A percentile compares a stretch with the other conserved stretches of the same genome.
These are phyloP conservation scores for Russula brevipes DNA, from an alignment of 768 basidiomycete genomes.

Conservation along the genomic window DNA sequence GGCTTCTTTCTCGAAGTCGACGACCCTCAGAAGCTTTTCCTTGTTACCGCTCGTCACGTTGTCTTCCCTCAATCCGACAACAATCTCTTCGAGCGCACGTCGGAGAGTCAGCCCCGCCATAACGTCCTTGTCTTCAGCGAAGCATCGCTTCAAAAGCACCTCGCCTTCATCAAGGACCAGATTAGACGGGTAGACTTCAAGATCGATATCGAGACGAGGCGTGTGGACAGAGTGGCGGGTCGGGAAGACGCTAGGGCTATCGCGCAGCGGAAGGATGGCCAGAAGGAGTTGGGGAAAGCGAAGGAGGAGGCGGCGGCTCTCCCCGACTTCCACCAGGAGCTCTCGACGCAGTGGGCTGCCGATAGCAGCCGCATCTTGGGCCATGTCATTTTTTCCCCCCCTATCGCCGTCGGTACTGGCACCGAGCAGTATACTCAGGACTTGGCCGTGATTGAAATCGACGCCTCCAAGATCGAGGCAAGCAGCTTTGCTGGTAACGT, in stretches of 20 bases:
- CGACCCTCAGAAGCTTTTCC: constrained; percentile 29
- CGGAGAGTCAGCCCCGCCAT: constrained; percentile 25
- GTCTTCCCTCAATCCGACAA: constrained; percentile 30
- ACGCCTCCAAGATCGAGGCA: neutral
- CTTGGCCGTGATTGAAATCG: neutral
- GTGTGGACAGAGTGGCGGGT: neutral
- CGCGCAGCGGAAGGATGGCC: neutral
- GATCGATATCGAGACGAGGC: neutral
- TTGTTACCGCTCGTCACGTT: constrained; percentile 34
- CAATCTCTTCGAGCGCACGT: constrained; percentile 27
- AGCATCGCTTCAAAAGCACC: constrained; percentile 27
- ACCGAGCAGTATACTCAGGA: neutral
- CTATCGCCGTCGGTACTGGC: neutral
- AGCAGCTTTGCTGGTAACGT: neutral
- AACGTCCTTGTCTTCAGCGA: constrained; percentile 34
- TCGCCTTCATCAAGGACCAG: constrained; percentile 30
- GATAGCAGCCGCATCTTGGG: neutral
- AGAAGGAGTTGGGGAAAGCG: neutral
- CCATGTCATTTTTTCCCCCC: neutral
- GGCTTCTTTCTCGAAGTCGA: constrained; percentile 35
- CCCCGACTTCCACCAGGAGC: neutral
- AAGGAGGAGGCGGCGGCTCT: neutral
- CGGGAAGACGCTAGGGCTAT: neutral
- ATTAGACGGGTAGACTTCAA: neutral
- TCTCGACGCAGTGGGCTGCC: neutral